Evolutionary conservation across 2,329 filamentous ascomycete genomes (phyloP), one percentile per base, ranked within the genome.

Genomic region (Aureobasidium sp.): DNA sequence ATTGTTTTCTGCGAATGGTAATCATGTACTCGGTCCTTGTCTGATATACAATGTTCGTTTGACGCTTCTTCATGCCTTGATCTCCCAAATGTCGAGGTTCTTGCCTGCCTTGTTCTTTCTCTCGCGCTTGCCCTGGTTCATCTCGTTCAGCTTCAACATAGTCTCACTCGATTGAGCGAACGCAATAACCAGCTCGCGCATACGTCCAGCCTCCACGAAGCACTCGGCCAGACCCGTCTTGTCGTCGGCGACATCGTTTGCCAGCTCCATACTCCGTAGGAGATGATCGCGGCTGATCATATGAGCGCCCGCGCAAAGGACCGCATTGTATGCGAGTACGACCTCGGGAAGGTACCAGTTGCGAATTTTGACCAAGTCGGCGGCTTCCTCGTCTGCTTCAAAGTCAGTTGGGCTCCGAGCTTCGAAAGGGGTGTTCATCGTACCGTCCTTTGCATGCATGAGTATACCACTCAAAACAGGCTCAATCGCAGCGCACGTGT

Each of bases 211-310:
- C 47, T 74, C 62, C 37, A 75, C 51, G 58, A 80, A 76, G 34
- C 70, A 65, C 29, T 70, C 68, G 22, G 74, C 71, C 25, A 80
- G 64, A 9, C 68, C 66, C 42, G 64, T 69, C 31, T 31, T 44
- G 25, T 67, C 67, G 45, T 68, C 64, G 1, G 93, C 90, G 56
- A 96, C 82, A 2, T 86, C 72, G 1, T 87, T 85, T 1, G 91
- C 87, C 17, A 99, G 79, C 63, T 96, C 90, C 89, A 99, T 93
- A 69, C 87, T 89, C 70, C 93, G 87, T 29, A 94, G 81, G 20
- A 96, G 80, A 66, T 88, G 84, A 63, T 93, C 89, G 47, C 91
- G 86, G 49, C 86, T 87, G 47, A 95, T 78, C 53, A 84, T 82
- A 51, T 85, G 86, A 3, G 90, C 91, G 0, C 89, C 88, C 70